A percentile compares a stretch with the other conserved stretches of the same genome.
Evolutionary conservation across 192 early-diverging fungal genomes (phyloP).

Genomic region (Globomyces pollinis-pini): DNA sequence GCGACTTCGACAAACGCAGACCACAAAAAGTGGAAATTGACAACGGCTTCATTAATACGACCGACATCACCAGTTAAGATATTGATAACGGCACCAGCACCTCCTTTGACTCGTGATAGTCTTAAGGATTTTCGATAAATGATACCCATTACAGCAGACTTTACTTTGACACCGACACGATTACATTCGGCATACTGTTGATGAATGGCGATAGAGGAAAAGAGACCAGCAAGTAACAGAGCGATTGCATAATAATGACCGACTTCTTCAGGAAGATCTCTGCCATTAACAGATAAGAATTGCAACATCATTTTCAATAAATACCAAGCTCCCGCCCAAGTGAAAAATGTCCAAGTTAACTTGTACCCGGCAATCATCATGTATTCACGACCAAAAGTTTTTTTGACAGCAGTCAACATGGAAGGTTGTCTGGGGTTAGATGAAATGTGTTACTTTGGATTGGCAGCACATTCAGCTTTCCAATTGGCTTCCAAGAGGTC

Average conservation of each 20-base stretch:
- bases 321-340: slow-evolving; percentile 51
- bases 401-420: slow-evolving; percentile 41
- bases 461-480: slow-evolving; percentile 33
- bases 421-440: slow-evolving; percentile 36
- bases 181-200: slow-evolving; percentile 40
- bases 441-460: slow-evolving; percentile 31
- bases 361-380: slow-evolving; percentile 51
- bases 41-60: slow-evolving; percentile 51
- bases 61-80: slow-evolving; percentile 57
- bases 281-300: background rate
- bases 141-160: slow-evolving; percentile 52
- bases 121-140: slow-evolving; percentile 60
- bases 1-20: slow-evolving; percentile 52
- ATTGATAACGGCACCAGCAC: slow-evolving; percentile 53
- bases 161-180: slow-evolving; percentile 24
- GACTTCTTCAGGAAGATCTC: slow-evolving; percentile 4
- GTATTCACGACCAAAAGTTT: slow-evolving; percentile 47
- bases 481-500: slow-evolving; percentile 40
- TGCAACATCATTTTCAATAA: slow-evolving; percentile 31
- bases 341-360: slow-evolving; percentile 52
- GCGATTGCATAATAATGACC: slow-evolving; percentile 51
- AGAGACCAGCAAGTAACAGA: slow-evolving; percentile 40
- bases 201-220: slow-evolving; percentile 29
- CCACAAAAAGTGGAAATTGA: slow-evolving; percentile 69
- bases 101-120: slow-evolving; percentile 45